Base-by-base conservation (phyloP, 75 land plant species). In the Adiantum capillusveneris region DNA sequence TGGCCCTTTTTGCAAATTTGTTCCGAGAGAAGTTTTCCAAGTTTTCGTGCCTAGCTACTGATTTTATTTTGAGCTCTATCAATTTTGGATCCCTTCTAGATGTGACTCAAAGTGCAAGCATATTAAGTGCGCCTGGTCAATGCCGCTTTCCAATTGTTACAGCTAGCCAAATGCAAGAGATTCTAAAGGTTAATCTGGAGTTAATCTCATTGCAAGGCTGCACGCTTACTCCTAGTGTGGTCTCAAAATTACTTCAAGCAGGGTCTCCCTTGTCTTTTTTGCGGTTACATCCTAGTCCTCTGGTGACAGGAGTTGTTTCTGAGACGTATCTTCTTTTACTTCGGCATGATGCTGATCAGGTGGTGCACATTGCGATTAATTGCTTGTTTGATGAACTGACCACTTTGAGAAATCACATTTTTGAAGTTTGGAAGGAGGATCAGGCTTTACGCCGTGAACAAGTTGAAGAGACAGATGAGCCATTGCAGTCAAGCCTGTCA, bases 231-330 rank as follows among this genome's bases (percentile, higher is more conserved):
- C 76, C 88, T 22, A 78, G 79, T 58, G 68, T 78, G 56, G 86
- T 84, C 18, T 56, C 70, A 44, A 81, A 69, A 50, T 46, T 90
- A 31, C 75, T 95, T 45, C 65, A 78, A 29, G 50, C 81, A 60
- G 65, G 71, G 71, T 70, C 67, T 0, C 75, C 80, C 36, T 76
- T 95, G 62, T 77, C 99, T 24, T 68, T 64, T 61, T 61, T 95
- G 58, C 85, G 99, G 39, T 67, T 95, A 58, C 99, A 95, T 63
- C 88, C 96, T 57, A 90, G 81, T 77, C 82, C 78, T 53, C 71
- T 75, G 31, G 84, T 95, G 14, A 83, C 79, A 52, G 82, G 85
- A 39, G 65, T 65, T 70, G 75, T 80, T 53, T 83, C 99, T 52
- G 73, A 81, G 20, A 90, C 96, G 30, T 95, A 90, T 65, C 28